Evolutionary conservation across 768 basidiomycete species (phyloP).

Genomic region (Hypholoma sublateritium): DNA sequence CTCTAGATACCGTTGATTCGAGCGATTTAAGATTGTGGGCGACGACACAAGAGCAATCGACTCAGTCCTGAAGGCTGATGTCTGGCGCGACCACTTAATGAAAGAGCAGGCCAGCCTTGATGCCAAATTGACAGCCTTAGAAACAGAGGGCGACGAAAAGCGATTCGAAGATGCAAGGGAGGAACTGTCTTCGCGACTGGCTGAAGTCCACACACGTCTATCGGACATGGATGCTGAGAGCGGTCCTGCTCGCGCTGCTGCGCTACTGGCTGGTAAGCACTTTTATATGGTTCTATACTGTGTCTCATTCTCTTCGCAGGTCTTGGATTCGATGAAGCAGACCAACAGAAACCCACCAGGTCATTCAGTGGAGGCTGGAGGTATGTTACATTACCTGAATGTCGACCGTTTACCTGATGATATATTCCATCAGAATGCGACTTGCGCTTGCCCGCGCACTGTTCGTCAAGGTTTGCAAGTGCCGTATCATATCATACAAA

Average conservation of each 20-base stretch:
- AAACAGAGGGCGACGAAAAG: slow-evolving; percentile 74
- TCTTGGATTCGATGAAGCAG: slow-evolving; percentile 86
- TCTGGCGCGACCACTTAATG: slow-evolving; percentile 92
- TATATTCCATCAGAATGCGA: slow-evolving; percentile 69
- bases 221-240: slow-evolving; percentile 99
- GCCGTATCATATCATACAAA: neutral
- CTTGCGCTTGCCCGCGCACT: slow-evolving; percentile 92
- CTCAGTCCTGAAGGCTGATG: slow-evolving; percentile 98
- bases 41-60: slow-evolving; percentile 92
- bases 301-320: slow-evolving; percentile 39
- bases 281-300: neutral
- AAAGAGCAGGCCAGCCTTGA: slow-evolving; percentile 83
- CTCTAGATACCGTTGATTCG: no score
- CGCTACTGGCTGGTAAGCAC: slow-evolving; percentile 74
- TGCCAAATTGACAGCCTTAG: slow-evolving; percentile 67
- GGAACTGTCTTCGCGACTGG: slow-evolving; percentile 75
- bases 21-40: slow-evolving; percentile 67
- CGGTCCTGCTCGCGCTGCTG: slow-evolving; percentile 91
- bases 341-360: slow-evolving; percentile 80
- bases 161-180: slow-evolving; percentile 84
- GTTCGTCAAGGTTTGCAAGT: slow-evolving; percentile 78
- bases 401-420: neutral
- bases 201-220: slow-evolving; percentile 86
- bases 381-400: slow-evolving; percentile 32
- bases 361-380: slow-evolving; percentile 97